These are phyloP conservation scores for Obba rivulosa DNA, from an alignment of 768 basidiomycete species.

Conservation along the genomic window DNA sequence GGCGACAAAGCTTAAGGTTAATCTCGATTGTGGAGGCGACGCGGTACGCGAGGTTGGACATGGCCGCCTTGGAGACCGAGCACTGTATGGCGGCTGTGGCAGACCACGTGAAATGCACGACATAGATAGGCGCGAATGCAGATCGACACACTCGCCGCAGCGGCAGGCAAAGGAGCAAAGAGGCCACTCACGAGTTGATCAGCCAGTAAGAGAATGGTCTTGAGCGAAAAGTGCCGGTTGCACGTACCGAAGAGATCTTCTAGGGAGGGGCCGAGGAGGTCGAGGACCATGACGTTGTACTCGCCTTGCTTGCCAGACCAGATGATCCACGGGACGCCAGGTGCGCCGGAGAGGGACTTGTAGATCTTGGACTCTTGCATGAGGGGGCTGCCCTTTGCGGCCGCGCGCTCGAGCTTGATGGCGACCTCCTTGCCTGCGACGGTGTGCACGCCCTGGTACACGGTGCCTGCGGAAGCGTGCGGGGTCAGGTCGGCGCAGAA, in stretches of 20 bases:
- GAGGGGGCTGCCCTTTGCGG: conserved; percentile 60
- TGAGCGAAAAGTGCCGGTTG: conserved; percentile 89
- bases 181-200: conserved; percentile 81
- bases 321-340: conserved; percentile 88
- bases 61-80: too few species aligned
- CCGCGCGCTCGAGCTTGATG: conserved; percentile 74
- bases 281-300: conserved; percentile 98
- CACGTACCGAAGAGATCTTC: conserved; percentile 87
- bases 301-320: conserved; percentile 89
- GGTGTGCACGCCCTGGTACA: conserved; percentile 74
- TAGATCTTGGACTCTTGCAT: conserved; percentile 90
- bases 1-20: too few species aligned
- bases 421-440: conserved; percentile 81
- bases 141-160: background rate
- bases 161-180: too few species aligned
- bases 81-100: too few species aligned
- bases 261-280: conserved; percentile 86
- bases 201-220: conserved; percentile 89
- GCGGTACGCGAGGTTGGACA: too few species aligned
- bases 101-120: too few species aligned
- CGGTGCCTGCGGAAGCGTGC: conserved; percentile 45
- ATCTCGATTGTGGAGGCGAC: too few species aligned
- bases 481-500: background rate
- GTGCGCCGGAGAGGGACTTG: conserved; percentile 84
- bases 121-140: background rate